phyloP scores from a whole-genome alignment of 2,329 filamentous ascomycete species.

The Trichoderma arundinaceum region DNA sequence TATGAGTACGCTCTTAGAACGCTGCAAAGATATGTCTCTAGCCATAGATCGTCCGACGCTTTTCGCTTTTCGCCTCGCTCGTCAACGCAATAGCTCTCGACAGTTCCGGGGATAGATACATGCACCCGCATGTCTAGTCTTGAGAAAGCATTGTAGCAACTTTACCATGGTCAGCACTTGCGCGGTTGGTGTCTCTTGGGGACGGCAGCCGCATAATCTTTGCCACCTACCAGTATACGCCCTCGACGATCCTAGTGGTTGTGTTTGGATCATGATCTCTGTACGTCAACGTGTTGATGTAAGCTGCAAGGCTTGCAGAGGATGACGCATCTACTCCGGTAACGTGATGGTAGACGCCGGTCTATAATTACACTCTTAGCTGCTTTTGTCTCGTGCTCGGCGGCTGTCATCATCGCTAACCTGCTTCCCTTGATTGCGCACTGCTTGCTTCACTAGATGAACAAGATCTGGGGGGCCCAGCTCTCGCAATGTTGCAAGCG shows the following conservation, averaged over 20 bases:
- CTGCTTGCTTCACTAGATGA: slow-evolving; percentile 81
- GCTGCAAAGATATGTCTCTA: slow-evolving; percentile 96
- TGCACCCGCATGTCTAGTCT: slow-evolving; percentile 98
- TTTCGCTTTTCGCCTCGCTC: slow-evolving; percentile 94
- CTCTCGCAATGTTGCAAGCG: slow-evolving; percentile 83
- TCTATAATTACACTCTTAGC: slow-evolving; percentile 54
- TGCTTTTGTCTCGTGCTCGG: slow-evolving; percentile 4
- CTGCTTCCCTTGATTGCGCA: slow-evolving; percentile 63
- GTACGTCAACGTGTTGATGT: slow-evolving; percentile 97
- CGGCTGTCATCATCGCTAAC: slow-evolving; percentile 42
- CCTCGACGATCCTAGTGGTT: slow-evolving; percentile 84
- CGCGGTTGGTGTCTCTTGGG: slow-evolving; percentile 22
- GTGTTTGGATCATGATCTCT: slow-evolving; percentile 76
- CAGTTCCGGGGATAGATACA: slow-evolving; percentile 93
- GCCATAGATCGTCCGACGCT: slow-evolving; percentile 91
- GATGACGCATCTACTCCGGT: slow-evolving; percentile 97
- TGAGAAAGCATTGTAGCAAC: slow-evolving; percentile 99
- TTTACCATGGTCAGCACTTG: slow-evolving; percentile 37
- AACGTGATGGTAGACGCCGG: slow-evolving; percentile 96
- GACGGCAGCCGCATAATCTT: slow-evolving; percentile 4
- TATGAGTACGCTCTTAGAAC: slow-evolving; percentile 95
- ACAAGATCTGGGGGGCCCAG: slow-evolving; percentile 95
- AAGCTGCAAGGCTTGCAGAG: slow-evolving; percentile 93
- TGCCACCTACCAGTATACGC: slow-evolving; percentile 82
- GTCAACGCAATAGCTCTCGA: slow-evolving; percentile 97